These are phyloP conservation scores for Pseudogymnoascus sp. DNA, from an alignment of 2,329 filamentous ascomycete species.

Conservation along the genomic window DNA sequence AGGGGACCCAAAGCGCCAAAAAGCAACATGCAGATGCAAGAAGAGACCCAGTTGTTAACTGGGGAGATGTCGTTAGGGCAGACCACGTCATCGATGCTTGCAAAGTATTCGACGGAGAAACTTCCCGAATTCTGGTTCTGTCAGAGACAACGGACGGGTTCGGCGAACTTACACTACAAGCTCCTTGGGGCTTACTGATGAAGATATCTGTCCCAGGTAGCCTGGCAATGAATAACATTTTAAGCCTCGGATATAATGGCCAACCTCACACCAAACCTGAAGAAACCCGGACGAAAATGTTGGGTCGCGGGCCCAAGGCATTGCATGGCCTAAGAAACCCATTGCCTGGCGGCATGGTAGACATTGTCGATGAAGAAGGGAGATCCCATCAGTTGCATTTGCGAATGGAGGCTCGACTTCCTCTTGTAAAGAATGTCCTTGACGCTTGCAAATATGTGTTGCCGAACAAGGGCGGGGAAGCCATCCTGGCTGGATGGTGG, in stretches of 20 bases:
- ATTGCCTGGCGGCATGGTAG: conserved; percentile 52
- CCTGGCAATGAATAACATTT: conserved; percentile 51
- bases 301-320: conserved; percentile 33
- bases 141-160: conserved; percentile 56
- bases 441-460: conserved; percentile 56
- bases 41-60: conserved; percentile 16
- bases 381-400: conserved; percentile 59
- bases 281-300: conserved; percentile 36
- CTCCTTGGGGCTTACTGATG: conserved; percentile 65
- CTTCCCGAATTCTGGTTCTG: conserved; percentile 62
- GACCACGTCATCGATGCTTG: conserved; percentile 66
- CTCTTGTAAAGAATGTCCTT: conserved; percentile 53
- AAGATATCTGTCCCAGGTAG: conserved; percentile 52
- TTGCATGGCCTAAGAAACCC: conserved; percentile 46
- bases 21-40: conserved; percentile 19
- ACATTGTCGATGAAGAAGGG: conserved; percentile 55
- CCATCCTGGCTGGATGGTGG: conserved; percentile 63
- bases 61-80: conserved; percentile 34
- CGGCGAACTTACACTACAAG: conserved; percentile 62
- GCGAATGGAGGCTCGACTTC: conserved; percentile 55
- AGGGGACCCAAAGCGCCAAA: conserved; percentile 12
- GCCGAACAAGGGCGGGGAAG: conserved; percentile 49
- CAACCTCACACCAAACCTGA: conserved; percentile 44
- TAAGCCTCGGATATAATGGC: conserved; percentile 46
- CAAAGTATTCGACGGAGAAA: conserved; percentile 57